phyloP scores from a whole-genome alignment of 441 rosid species.

The Melastoma candidum region DNA sequence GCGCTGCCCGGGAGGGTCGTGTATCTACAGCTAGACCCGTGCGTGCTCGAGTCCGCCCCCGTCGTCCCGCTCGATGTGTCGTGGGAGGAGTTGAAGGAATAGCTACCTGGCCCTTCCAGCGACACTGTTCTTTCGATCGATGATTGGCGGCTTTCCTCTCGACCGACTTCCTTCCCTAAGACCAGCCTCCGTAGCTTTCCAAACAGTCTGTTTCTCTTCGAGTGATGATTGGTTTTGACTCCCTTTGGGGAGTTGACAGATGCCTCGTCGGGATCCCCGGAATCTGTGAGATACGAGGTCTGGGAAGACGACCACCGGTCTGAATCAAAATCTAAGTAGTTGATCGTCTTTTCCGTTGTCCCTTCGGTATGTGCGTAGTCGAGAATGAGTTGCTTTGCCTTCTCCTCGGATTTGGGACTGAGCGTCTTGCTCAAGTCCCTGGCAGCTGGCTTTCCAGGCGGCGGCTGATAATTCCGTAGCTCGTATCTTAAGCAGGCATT shows the following conservation, averaged over 20 bases:
- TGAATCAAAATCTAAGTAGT: constrained; percentile 28
- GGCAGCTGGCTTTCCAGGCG: constrained; percentile 55
- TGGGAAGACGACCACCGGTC: constrained; percentile 68
- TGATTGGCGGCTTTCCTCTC: constrained; percentile 20
- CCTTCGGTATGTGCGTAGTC: constrained; percentile 63
- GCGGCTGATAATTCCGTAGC: constrained; percentile 57
- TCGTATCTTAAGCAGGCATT: constrained; percentile 85
- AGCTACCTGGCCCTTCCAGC: constrained; percentile 19
- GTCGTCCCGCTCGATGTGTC: constrained; percentile 25
- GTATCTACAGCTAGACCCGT: constrained; percentile 13
- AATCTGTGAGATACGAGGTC: constrained; percentile 41
- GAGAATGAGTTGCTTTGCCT: constrained; percentile 69
- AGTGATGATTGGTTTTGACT: constrained; percentile 20
- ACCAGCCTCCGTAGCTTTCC: constrained; percentile 53
- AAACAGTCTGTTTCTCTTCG: constrained; percentile 43
- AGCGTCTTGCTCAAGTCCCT: constrained; percentile 74
- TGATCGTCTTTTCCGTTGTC: constrained; percentile 24
- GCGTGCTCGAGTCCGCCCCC: constrained; percentile 20
- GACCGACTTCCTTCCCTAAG: constrained; percentile 39
- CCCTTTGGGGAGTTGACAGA: constrained; percentile 29
- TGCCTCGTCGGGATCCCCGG: constrained; percentile 39
- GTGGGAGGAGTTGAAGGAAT: constrained; percentile 19
- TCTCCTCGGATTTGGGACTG: constrained; percentile 68
- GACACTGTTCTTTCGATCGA: constrained; percentile 19
- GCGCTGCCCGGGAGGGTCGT: constrained; percentile 17